These are phyloP conservation scores for Rhizopus sp. DNA, from an alignment of 371 early-diverging fungal genomes.

Conservation along the genomic window DNA sequence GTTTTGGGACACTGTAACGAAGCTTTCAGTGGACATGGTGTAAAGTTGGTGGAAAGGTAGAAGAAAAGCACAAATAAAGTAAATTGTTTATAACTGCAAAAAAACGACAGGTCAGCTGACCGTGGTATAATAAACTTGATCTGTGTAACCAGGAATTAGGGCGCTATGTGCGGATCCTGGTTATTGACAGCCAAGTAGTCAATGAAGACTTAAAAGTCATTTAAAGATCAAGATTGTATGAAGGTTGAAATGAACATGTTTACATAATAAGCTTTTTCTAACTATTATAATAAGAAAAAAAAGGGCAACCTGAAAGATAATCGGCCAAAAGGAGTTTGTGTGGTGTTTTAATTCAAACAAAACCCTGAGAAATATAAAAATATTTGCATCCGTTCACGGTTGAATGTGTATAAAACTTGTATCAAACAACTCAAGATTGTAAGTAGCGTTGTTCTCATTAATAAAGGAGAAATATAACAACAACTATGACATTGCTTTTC, in stretches of 20 bases:
- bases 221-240: neutral
- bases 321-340: slow-evolving; percentile 13
- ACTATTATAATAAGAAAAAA: neutral
- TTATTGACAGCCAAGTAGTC: slow-evolving; percentile 6
- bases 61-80: neutral
- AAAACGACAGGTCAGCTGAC: slow-evolving; percentile 19
- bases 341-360: neutral
- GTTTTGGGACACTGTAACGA: slow-evolving; percentile 59
- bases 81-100: neutral
- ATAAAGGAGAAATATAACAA: no score
- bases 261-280: neutral
- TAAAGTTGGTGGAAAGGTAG: slow-evolving; percentile 3
- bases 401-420: no score
- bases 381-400: no score
- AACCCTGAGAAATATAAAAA: neutral
- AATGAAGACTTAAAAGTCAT: neutral
- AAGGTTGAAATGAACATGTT: neutral
- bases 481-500: no score
- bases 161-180: slow-evolving; percentile 5
- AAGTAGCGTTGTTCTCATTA: no score
- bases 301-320: neutral
- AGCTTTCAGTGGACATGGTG: slow-evolving; percentile 35
- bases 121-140: slow-evolving; percentile 15
- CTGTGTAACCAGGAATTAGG: slow-evolving; percentile 21
- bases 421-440: no score